Percentiles rank a stretch among this genome's conserved stretches.
Conservation (phyloP, 768 basidiomycete genomes). For the Lenzites betulinus region DNA sequence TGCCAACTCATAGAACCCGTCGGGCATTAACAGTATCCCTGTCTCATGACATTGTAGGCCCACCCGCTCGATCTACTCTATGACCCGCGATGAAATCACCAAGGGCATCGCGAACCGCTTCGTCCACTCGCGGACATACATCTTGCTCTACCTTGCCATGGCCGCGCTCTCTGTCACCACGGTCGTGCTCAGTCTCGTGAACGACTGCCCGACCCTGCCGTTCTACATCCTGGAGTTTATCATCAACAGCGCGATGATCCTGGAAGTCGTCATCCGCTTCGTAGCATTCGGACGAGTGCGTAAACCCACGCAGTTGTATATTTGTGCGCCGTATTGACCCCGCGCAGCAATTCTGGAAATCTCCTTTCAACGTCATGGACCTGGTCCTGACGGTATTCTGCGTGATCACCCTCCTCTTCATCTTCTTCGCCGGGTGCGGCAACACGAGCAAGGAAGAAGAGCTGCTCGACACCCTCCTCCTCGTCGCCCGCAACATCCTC, state of each 20-base stretch:
- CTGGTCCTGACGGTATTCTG: constrained; percentile 89
- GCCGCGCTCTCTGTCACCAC: constrained; percentile 85
- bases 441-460: constrained; percentile 89
- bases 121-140: constrained; percentile 85
- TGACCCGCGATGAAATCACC: constrained; percentile 81
- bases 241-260: constrained; percentile 89
- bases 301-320: constrained; percentile 11
- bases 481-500: constrained; percentile 90
- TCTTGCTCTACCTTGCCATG: constrained; percentile 87
- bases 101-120: constrained; percentile 88
- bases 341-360: constrained; percentile 91
- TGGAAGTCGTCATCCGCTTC: constrained; percentile 90
- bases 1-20: constrained; percentile 23
- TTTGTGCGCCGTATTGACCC: background rate
- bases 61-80: constrained; percentile 80
- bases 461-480: constrained; percentile 86
- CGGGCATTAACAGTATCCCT: constrained; percentile 26
- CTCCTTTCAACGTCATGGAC: constrained; percentile 90
- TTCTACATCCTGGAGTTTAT: constrained; percentile 91
- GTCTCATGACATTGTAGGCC: constrained; percentile 45
- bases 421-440: constrained; percentile 86
- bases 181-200: constrained; percentile 76
- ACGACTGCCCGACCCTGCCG: constrained; percentile 83
- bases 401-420: constrained; percentile 82
- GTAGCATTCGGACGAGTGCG: constrained; percentile 91